Base-by-base conservation (phyloP, 352 stramenopile genomes). In the Globisporangium cystogenes region DNA sequence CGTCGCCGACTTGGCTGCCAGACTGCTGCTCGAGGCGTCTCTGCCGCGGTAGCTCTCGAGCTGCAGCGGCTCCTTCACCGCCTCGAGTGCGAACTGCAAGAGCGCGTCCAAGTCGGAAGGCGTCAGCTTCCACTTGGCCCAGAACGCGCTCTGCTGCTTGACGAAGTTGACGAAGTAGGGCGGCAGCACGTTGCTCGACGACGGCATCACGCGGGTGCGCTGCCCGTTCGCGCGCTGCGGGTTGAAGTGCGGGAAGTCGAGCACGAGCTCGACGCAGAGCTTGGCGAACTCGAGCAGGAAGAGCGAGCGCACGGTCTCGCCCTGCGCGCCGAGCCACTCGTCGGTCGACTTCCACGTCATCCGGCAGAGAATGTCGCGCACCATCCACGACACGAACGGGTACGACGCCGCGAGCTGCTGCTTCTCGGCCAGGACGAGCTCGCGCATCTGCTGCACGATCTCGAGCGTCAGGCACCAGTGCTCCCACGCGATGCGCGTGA, bases 121-220 rank as follows among this genome's bases (percentile, higher is more conserved):
- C 14, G 69, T 68, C 55, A 93, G 76, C 49, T 79, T 87, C 80
- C 80, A 93, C 40, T 87, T 89, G 4, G 63, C 49, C 82, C 82
- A 93, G 42, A 93, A 68, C 4, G 53, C 24, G 1, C 67, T 62
- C 59, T 91, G 82, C 50, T 91, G 82, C 42, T 91, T 93, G 42
- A 93, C 82, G 47, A 93, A 93, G 46, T 93, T 93, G 23, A 93
- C 74, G 48, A 93, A 90, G 53, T 93, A 93, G 26, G 82, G 82
- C 14, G 82, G 82, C 40, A 93, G 56, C 14, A 83, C 79, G 50
- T 89, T 90, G 20, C 61, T 74, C 8, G 82, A 87, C 0, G 68
- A 65, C 23, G 76, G 63, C 36, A 67, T 37, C 20, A 56, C 54
- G 43, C 75, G 70, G 12, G 64, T 60, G 33, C 72, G 70, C 31